Percentiles rank a stretch among this genome's conserved stretches.
Evolutionary conservation across 192 early-diverging fungal genomes (phyloP).

Genomic region (Linnemannia exigua): DNA sequence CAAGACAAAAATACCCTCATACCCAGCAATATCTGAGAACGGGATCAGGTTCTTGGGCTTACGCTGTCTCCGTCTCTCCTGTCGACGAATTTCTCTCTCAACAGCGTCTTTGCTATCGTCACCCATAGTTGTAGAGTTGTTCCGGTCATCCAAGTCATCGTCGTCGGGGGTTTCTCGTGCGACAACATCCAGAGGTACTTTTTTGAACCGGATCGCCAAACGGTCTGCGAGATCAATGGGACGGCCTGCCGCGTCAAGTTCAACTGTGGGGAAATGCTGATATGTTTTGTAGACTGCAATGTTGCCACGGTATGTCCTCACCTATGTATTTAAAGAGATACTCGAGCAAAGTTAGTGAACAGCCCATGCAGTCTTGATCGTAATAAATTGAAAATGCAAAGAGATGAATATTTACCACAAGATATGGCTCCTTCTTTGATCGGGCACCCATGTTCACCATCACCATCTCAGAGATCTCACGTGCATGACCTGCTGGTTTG

Average conservation of each 20-base stretch:
- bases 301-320: constrained; percentile 73
- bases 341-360: background rate
- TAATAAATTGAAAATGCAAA: background rate
- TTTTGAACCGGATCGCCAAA: constrained; percentile 77
- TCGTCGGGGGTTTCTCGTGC: constrained; percentile 63
- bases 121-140: constrained; percentile 21
- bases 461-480: constrained; percentile 78
- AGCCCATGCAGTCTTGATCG: background rate
- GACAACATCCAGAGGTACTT: constrained; percentile 74
- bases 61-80: constrained; percentile 27
- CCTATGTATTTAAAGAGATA: constrained; percentile 57
- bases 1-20: constrained; percentile 81
- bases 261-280: constrained; percentile 60
- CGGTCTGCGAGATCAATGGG: constrained; percentile 57
- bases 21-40: constrained; percentile 69
- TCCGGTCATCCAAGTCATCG: constrained; percentile 36
- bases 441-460: constrained; percentile 75
- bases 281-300: constrained; percentile 81
- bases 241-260: constrained; percentile 28
- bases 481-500: constrained; percentile 52
- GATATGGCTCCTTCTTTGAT: constrained; percentile 67
- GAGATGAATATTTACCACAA: constrained; percentile 71
- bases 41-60: constrained; percentile 56
- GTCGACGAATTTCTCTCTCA: constrained; percentile 38
- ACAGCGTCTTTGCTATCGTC: constrained; percentile 42